Percentiles rank a stretch among this genome's conserved stretches.
phyloP scores from a whole-genome alignment of 495 filamentous ascomycete genomes.

The Talaromyces stipitatus region DNA sequence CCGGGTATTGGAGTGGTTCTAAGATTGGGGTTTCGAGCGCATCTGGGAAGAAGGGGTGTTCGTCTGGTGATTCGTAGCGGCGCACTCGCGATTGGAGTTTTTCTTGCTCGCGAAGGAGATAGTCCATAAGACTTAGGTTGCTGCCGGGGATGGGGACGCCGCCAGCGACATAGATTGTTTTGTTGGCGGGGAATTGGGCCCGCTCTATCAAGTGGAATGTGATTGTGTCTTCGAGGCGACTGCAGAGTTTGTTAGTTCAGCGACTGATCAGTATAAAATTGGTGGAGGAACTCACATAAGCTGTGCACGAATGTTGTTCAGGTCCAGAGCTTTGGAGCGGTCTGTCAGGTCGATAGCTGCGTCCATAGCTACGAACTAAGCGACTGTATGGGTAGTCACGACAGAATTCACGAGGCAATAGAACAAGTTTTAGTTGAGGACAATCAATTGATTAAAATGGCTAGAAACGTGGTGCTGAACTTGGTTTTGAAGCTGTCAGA shows the following conservation, averaged over 20 bases:
- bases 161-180: constrained; percentile 74
- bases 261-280: background rate
- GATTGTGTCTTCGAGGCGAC: constrained; percentile 95
- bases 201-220: constrained; percentile 98
- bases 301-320: constrained; percentile 90
- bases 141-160: constrained; percentile 71
- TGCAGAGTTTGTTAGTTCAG: constrained; percentile 18
- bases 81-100: constrained; percentile 87
- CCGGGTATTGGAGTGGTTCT: constrained; percentile 79
- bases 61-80: constrained; percentile 91
- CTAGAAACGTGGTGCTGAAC: background rate
- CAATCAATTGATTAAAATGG: background rate
- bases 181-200: constrained; percentile 92
- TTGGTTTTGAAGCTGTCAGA: background rate
- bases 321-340: constrained; percentile 73
- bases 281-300: constrained; percentile 59
- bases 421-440: background rate
- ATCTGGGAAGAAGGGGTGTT: constrained; percentile 95
- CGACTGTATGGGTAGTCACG: background rate
- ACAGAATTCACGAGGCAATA: background rate
- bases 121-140: constrained; percentile 80
- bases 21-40: constrained; percentile 74
- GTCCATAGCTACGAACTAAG: constrained; percentile 56
- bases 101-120: constrained; percentile 85
- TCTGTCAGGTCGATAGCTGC: constrained; percentile 81